These are phyloP conservation scores for Cucumis hystrix DNA, from an alignment of 306 rosid genomes.

Conservation along the genomic window DNA sequence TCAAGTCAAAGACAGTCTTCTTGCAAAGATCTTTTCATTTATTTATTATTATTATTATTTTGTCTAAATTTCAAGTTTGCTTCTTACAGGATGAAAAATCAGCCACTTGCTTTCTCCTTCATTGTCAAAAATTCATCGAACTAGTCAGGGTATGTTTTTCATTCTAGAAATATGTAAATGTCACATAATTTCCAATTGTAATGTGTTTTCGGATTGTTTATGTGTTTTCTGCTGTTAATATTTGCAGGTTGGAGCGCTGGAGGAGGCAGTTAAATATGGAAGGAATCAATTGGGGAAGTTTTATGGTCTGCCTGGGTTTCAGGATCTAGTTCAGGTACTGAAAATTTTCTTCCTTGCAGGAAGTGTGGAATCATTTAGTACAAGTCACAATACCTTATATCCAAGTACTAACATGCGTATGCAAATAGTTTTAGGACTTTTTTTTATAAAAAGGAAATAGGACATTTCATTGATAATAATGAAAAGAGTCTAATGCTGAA, in stretches of 20 bases:
- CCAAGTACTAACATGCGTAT: not conserved
- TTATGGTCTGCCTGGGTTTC: conserved; percentile 48
- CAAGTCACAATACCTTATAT: not conserved
- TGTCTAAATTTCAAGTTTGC: conserved; percentile 16
- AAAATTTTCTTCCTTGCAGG: not conserved
- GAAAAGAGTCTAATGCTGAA: no score
- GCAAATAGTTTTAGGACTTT: not conserved
- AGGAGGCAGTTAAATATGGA: conserved; percentile 86
- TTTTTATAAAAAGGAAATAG: no score
- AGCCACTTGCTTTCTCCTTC: conserved; percentile 87
- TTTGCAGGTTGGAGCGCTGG: conserved; percentile 66
- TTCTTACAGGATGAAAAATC: conserved; percentile 78
- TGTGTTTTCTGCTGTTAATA: conserved; percentile 10
- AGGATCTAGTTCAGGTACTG: conserved; percentile 72
- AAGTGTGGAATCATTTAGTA: not conserved
- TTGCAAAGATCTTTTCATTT: not conserved
- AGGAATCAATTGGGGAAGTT: conserved; percentile 59
- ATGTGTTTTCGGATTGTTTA: not conserved
- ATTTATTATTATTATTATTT: not conserved
- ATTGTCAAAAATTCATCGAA: conserved; percentile 88
- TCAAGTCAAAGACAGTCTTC: not conserved
- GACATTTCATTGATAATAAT: no score
- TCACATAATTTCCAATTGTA: not conserved
- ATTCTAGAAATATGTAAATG: not conserved
- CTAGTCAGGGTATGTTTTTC: conserved; percentile 71